Conservation (phyloP, 2,329 filamentous ascomycete genomes). For the Kalaharituber pfeilii region DNA sequence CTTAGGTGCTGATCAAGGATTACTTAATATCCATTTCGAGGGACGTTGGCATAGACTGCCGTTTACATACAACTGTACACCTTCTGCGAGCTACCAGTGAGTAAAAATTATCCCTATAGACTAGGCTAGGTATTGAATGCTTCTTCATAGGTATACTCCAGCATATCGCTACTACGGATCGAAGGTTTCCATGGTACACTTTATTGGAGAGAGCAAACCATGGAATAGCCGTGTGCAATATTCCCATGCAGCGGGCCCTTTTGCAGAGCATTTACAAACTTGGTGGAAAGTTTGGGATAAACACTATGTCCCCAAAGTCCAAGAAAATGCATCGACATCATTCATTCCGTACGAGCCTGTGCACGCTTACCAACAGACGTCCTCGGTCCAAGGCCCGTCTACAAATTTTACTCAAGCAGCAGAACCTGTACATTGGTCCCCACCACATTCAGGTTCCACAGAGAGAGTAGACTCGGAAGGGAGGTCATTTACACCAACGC, state of each 20-base stretch:
- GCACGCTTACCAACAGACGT: neutral
- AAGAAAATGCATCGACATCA: conserved; percentile 5
- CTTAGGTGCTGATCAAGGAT: conserved; percentile 66
- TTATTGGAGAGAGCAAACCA: conserved; percentile 81
- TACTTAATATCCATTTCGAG: conserved; percentile 83
- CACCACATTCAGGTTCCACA: conserved; percentile 1
- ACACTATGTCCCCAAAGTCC: conserved; percentile 37
- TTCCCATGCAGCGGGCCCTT: conserved; percentile 42
- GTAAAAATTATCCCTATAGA: conserved; percentile 4
- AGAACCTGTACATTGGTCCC: conserved; percentile 6
- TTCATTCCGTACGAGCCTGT: neutral
- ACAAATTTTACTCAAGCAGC: conserved; percentile 5
- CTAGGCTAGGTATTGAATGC: neutral
- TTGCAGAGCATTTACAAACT: conserved; percentile 63
- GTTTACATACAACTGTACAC: conserved; percentile 95
- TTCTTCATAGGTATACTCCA: conserved; percentile 48
- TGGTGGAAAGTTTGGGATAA: conserved; percentile 95
- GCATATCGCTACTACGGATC: conserved; percentile 87
- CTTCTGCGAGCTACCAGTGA: conserved; percentile 78
- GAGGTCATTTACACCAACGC: neutral
- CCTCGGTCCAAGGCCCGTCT: neutral
- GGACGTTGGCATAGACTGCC: conserved; percentile 69
- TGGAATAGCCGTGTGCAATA: conserved; percentile 54
- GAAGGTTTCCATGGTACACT: conserved; percentile 79
- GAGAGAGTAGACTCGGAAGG: conserved; percentile 1